Evolutionary conservation across 495 filamentous ascomycete species (phyloP), one percentile per base, ranked within the genome.

Genomic region (Thermochaetoides thermophila): DNA sequence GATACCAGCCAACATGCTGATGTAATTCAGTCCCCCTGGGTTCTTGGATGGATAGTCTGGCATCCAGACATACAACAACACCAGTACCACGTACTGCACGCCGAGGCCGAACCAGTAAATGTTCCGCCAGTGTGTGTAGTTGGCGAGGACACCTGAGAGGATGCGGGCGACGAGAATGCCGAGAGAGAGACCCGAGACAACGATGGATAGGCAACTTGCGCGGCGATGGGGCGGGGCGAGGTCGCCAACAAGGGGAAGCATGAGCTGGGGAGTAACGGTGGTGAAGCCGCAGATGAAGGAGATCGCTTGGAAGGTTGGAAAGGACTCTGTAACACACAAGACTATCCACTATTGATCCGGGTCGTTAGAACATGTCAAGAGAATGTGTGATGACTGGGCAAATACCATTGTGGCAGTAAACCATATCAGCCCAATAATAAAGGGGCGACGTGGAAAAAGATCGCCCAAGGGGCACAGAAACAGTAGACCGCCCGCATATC

Each of bases 201-300:
- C 78, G 43, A 86, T 69, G 12, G 78, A 76, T 2, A 68, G 44
- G 68, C 76, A 76, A 5, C 69, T 69, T 9, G 78, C 78, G 6
- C 79, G 71, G 19, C 74, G 71, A 16, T 72, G 53, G 3, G 71
- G 63, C 0, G 83, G 82, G 0, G 81, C 80, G 17, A 87, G 74
- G 46, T 87, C 81, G 14, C 81, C 81, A 4, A 86, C 81, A 0
- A 91, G 58, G 0, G 83, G 83, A 12, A 91, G 75, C 77, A 87
- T 78, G 31, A 84, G 65, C 55, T 89, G 81, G 1, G 83, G 83
- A 8, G 83, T 87, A 4, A 91, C 81, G 2, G 83, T 91, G 7
- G 78, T 74, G n/a, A 81, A 43, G 10, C 74, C 73, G 16, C 68
- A 69, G 23, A 87, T 48, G 49, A 77, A 86, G 11, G 74, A 81